Evolutionary conservation across 257 asterid genomes (phyloP), one percentile per base, ranked within the genome.

Genomic region (Pogostemon cablin): DNA sequence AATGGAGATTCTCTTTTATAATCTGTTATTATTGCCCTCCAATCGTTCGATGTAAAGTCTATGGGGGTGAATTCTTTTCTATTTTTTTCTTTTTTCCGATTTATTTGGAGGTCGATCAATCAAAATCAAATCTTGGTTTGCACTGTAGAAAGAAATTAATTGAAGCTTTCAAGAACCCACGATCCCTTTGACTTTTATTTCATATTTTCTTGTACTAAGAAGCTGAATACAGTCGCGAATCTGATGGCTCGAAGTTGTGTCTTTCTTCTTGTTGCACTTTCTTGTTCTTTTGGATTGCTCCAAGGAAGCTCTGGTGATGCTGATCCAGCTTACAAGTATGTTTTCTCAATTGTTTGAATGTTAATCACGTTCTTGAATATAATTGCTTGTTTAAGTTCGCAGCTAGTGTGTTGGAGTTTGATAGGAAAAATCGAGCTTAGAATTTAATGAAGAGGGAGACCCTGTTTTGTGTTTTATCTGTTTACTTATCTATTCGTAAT

Each of bases 301-400:
- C 48, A 66, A 54, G 96, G 89, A 34, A 84, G 86, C 78, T 78
- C 87, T 7, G 96, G 92, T 43, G 92, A 90, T 70, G 82, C 87
- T 70, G 93, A 85, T 85, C 90, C 96, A 58, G 58, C 83, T 88
- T 90, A 90, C 83, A 79, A 72, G 97, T 90, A 62, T 75, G 79
- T 62, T 37, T 69, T 62, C 2, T 6, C 3, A 9, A 41, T 48
- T 7, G 43, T 9, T 39, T 64, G 60, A 32, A n/a, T 15, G 56
- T 59, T 17, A 53, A 3, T 53, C 9, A 35, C 46, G 46, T 71
- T 57, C 50, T 53, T 59, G 49, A 32, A 60, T 25, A 1, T 25
- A 25, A 7, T 47, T 71, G 11, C 5, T 53, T 0, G 3, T 44
- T 34, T 58, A 15, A 11, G 9, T 40, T 40, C 59, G 63, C 46